Percentiles rank a stretch among this genome's conserved stretches.
Conservation (phyloP, 495 filamentous ascomycete genomes). For the Penicillium atrosanguineum region DNA sequence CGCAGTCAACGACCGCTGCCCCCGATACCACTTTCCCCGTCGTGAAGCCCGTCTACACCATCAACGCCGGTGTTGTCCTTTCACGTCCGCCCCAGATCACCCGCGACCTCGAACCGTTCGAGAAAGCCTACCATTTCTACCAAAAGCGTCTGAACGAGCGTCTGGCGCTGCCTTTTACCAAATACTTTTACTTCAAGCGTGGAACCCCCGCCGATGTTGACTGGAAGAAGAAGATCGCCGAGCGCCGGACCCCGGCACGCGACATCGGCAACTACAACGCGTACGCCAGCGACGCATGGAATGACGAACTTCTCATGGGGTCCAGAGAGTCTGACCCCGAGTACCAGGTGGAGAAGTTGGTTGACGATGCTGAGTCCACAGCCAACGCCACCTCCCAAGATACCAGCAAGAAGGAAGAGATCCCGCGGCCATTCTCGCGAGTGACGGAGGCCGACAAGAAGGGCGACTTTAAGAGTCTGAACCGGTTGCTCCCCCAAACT, state of each 20-base stretch:
- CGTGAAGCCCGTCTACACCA: constrained; percentile 52
- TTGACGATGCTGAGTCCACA: constrained; percentile 73
- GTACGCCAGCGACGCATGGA: constrained; percentile 77
- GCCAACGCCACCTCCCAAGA: constrained; percentile 63
- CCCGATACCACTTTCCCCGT: constrained; percentile 30
- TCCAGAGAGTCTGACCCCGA: constrained; percentile 58
- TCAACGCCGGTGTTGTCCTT: constrained; percentile 79
- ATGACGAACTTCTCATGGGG: constrained; percentile 84
- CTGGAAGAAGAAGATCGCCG: constrained; percentile 82
- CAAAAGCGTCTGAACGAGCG: constrained; percentile 96
- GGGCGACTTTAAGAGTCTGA: constrained; percentile 70
- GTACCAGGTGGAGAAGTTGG: constrained; percentile 60
- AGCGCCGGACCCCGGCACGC: constrained; percentile 70
- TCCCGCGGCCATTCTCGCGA: constrained; percentile 68
- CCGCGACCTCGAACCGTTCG: constrained; percentile 77
- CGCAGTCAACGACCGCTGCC: constrained; percentile 27
- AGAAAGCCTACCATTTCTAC: constrained; percentile 92
- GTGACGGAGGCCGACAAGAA: constrained; percentile 78
- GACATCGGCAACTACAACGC: constrained; percentile 87
- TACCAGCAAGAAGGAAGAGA: constrained; percentile 59
- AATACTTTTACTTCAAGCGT: constrained; percentile 94
- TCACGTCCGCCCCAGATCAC: constrained; percentile 87
- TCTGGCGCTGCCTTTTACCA: constrained; percentile 80
- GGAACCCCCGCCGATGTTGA: constrained; percentile 81
- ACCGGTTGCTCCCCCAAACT: constrained; percentile 71